Evolutionary conservation across 139 green algal genomes (phyloP), one percentile per base, ranked within the genome.

Genomic region (Chlorella sp.): DNA sequence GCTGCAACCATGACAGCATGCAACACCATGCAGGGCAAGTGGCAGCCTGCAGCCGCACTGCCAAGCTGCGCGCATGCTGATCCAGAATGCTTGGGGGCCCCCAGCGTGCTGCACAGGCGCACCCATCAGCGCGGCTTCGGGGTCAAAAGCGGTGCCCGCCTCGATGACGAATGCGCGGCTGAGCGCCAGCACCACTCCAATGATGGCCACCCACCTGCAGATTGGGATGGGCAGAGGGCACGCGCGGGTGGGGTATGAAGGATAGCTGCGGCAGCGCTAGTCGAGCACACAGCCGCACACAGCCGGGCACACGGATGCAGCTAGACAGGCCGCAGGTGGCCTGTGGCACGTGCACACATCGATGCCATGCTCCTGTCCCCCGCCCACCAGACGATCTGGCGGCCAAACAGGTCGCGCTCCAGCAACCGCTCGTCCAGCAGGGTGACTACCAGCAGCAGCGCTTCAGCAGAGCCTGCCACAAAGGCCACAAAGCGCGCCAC

Each of bases 401-500:
- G 76, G 0, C 95, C 95, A 30, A 88, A 55, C 36, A 98, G 82
- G 38, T 92, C 91, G 6, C 93, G 88, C 89, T 98, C 95, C 85
- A 98, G 86, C 62, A 98, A 73, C 28, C 80, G 79, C 80, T 96
- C 95, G 64, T 98, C 94, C 38, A 95, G 73, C 15, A 97, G 84
- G 0, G 94, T 93, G 26, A 95, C n/a, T 6, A 91, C 76, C 70
- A 98, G 91, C 84, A 98, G 89, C 86, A 97, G 88, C 15, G 95
- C 95, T 1, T 95, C 95, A 86, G 98, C 96, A n/a, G 89, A 93
- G 32, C 96, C 97, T 4, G 92, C 89, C 5, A 98, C 86, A 87
- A 96, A 98, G 16, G 93, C 89, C 36, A 97, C 89, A 81, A 98
- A 96, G 51, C 94, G 93, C 55, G 95, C 94, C 21, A 89, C 74